Evolutionary conservation across 2,329 filamentous ascomycete genomes (phyloP).

Genomic region (Xylaria sp.): DNA sequence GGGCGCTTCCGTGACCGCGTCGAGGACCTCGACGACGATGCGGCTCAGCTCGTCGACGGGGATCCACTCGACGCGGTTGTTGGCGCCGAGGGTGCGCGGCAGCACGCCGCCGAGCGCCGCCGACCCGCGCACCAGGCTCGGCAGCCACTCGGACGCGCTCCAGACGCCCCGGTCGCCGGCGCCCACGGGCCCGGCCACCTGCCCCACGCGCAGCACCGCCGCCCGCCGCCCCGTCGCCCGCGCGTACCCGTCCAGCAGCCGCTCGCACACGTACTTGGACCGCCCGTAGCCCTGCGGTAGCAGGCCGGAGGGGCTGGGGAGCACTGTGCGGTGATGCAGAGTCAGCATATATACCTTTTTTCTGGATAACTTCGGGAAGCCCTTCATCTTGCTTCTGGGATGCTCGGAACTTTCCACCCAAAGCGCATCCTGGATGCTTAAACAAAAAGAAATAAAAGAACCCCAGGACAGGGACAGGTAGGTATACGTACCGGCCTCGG

Average conservation of each 20-base stretch:
- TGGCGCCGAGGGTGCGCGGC: conserved; percentile 26
- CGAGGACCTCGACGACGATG: conserved; percentile 31
- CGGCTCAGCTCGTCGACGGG: conserved; percentile 32
- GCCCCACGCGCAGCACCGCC: conserved; percentile 35
- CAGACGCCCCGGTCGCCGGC: conserved; percentile 22
- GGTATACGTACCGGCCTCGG: no score
- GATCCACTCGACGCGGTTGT: conserved; percentile 31
- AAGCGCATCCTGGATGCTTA: no score
- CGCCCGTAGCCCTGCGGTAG: conserved; percentile 33
- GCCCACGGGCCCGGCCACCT: conserved; percentile 32
- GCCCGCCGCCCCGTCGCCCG: conserved; percentile 11
- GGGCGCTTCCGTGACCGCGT: conserved; percentile 10
- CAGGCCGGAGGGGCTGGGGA: conserved; percentile 11
- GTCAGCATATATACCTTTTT: no score
- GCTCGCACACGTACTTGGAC: conserved; percentile 36
- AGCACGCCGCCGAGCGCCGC: conserved; percentile 18
- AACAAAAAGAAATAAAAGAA: no score
- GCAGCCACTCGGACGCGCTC: conserved; percentile 35
- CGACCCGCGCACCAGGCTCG: conserved; percentile 32
- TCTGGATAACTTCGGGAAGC: no score
- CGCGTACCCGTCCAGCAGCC: conserved; percentile 29
- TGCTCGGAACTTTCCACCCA: no score
- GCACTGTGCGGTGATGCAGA: no score
- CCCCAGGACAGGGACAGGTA: no score
- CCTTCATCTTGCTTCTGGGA: no score